Conservation (phyloP, 768 basidiomycete species). For the Russula sp. region DNA sequence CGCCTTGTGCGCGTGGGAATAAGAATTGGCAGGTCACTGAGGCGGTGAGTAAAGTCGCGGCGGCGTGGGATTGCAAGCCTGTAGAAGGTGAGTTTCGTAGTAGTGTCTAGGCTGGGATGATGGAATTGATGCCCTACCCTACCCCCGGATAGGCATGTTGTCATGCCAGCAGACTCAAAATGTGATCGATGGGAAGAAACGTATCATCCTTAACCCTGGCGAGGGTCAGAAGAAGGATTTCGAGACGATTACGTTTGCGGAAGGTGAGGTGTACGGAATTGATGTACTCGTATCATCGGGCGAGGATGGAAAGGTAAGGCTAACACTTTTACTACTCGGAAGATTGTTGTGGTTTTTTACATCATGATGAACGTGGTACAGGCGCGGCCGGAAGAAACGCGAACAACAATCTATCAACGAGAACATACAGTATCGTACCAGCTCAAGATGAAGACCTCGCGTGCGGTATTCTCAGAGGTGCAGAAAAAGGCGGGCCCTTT, state of each 20-base stretch:
- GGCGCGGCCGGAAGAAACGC: slow-evolving; percentile 86
- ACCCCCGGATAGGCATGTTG: slow-evolving; percentile 73
- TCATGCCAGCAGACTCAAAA: slow-evolving; percentile 94
- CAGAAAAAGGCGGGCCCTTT: slow-evolving; percentile 98
- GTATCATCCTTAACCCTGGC: slow-evolving; percentile 86
- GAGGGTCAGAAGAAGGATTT: slow-evolving; percentile 83
- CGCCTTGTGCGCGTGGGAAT: slow-evolving; percentile 87
- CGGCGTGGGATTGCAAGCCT: slow-evolving; percentile 81
- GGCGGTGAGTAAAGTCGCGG: slow-evolving; percentile 66
- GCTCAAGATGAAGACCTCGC: slow-evolving; percentile 96
- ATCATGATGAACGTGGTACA: slow-evolving; percentile 35
- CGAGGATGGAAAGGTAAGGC: slow-evolving; percentile 84
- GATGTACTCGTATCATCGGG: slow-evolving; percentile 86
- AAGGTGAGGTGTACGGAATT: slow-evolving; percentile 93
- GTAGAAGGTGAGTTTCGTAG: slow-evolving; percentile 70
- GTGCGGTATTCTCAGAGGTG: slow-evolving; percentile 94
- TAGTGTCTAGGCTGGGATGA: too few species aligned
- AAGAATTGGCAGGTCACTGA: slow-evolving; percentile 97
- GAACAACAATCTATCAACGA: slow-evolving; percentile 91
- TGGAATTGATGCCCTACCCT: not conserved
- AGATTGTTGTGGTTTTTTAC: not conserved
- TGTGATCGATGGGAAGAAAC: slow-evolving; percentile 94
- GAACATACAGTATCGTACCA: slow-evolving; percentile 86
- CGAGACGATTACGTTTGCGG: slow-evolving; percentile 81
- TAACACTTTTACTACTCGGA: not conserved